Evolutionary conservation across 2,329 filamentous ascomycete genomes (phyloP), one percentile per base, ranked within the genome.

Genomic region (Escovopsis weberi): DNA sequence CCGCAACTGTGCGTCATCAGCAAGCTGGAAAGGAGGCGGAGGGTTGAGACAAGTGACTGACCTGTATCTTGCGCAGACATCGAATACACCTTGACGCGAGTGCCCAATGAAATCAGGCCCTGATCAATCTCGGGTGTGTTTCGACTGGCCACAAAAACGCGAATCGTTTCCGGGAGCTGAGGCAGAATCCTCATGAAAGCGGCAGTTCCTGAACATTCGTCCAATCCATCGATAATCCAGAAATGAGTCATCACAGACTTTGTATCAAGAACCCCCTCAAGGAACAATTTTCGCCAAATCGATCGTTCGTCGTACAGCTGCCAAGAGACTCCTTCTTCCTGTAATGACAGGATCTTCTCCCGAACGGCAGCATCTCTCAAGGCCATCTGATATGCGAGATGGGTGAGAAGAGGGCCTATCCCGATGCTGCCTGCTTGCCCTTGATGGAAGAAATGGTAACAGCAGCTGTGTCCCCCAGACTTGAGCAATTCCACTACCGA

Each of bases 281-380:
- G 23, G 26, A 46, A 46, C 5, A 44, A 33, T n/a, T 44, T 44
- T 33, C 37, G 33, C 45, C 39, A 44, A n/a, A 41, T 40, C 1
- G 8, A 26, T 11, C 35, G 35, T 4, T 42, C 42, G 9, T 35
- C 23, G 8, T 33, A 26, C 3, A 2, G 11, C 4, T 36, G 18
- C 40, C 40, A 41, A 15, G 33, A n/a, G 6, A 41, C 33, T 9
- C 6, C 12, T 36, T 37, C 23, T 4, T 41, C 33, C 26, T 26
- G 23, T 8, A 41, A 18, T 23, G 10, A 28, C 4, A 41, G 12
- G 12, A 41, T 18, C 15, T 36, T 37, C 4, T 37, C 11, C 12
- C 18, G 23, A 19, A 41, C n/a, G 11, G 19, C 19, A 18, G 23
- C 1, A 28, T 41, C 33, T 12, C 35, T 26, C 11, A 36, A 28